A percentile compares a stretch with the other conserved stretches of the same genome.
Conservation (phyloP, 495 filamentous ascomycete genomes). For the Penicillium bialowiezense region DNA sequence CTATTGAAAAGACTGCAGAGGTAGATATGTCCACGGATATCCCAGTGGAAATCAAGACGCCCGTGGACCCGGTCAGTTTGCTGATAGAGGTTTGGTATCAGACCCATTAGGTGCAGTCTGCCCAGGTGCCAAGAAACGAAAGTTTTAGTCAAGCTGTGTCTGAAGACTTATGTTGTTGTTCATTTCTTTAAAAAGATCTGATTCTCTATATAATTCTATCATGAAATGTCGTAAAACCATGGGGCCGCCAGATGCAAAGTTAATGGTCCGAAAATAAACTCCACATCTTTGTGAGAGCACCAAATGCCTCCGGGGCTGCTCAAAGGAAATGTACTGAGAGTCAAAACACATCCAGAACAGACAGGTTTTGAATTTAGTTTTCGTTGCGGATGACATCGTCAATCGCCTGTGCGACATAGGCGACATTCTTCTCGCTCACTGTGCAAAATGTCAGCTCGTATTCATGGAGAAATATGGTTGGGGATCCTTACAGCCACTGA, state of each 20-base stretch:
- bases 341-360: not conserved
- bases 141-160: too few relatives aligned
- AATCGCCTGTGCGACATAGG: conserved; percentile 47
- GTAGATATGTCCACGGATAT: too few relatives aligned
- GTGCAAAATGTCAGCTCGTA: conserved; percentile 7
- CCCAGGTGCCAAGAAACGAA: too few relatives aligned
- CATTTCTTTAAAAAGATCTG: too few relatives aligned
- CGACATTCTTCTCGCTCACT: conserved; percentile 55
- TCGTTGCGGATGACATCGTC: conserved; percentile 46
- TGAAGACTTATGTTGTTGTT: too few relatives aligned
- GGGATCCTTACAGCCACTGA: conserved; percentile 43
- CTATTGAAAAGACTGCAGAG: too few relatives aligned
- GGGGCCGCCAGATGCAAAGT: conserved; percentile 14
- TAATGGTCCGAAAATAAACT: conserved; percentile 1
- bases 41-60: too few relatives aligned
- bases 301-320: not conserved
- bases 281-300: not conserved
- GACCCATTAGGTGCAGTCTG: too few relatives aligned
- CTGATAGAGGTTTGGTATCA: too few relatives aligned
- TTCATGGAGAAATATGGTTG: not conserved
- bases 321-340: conserved; percentile 3
- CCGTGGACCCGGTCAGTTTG: too few relatives aligned
- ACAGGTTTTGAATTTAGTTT: conserved; percentile 18
- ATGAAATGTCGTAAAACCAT: conserved; percentile 23
- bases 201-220: conserved; percentile 25